A percentile compares a stretch with the other conserved stretches of the same genome.
These are phyloP conservation scores for Trichoderma virens DNA, from an alignment of 495 filamentous ascomycete species.

Conservation along the genomic window DNA sequence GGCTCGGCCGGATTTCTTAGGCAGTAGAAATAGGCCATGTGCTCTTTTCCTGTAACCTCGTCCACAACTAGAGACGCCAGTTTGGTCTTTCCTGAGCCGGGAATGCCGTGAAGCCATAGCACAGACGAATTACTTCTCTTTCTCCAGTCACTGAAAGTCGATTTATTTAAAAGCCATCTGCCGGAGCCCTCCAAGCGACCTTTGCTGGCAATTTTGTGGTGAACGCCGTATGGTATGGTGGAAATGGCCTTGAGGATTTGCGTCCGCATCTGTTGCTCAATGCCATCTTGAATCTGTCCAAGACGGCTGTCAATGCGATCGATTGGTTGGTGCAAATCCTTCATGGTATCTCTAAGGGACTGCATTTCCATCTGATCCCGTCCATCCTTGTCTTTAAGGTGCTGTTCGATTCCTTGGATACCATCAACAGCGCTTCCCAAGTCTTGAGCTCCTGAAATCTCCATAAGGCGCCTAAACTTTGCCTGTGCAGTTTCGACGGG, in stretches of 20 bases:
- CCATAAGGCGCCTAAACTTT: not conserved
- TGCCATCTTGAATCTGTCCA: conserved; percentile 6
- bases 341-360: not conserved
- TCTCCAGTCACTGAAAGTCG: conserved; percentile 18
- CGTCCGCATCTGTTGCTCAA: not conserved
- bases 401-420: not conserved
- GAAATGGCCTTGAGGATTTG: conserved; percentile 8
- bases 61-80: conserved; percentile 15
- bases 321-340: not conserved
- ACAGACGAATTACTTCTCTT: conserved; percentile 23
- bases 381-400: not conserved
- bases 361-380: not conserved
- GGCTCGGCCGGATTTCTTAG: conserved; percentile 5
- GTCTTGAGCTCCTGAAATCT: not conserved
- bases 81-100: conserved; percentile 26
- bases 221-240: not conserved
- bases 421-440: not conserved
- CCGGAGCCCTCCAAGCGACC: conserved; percentile 1
- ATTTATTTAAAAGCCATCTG: not conserved
- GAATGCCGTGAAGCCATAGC: conserved; percentile 27
- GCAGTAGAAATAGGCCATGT: conserved; percentile 10
- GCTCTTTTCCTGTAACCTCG: not conserved
- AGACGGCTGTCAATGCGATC: not conserved
- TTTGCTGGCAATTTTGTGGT: conserved; percentile 10
- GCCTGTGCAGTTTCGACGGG: not conserved